Evolutionary conservation across 2,329 filamentous ascomycete species (phyloP).

Genomic region (Epichloe uncinata): DNA sequence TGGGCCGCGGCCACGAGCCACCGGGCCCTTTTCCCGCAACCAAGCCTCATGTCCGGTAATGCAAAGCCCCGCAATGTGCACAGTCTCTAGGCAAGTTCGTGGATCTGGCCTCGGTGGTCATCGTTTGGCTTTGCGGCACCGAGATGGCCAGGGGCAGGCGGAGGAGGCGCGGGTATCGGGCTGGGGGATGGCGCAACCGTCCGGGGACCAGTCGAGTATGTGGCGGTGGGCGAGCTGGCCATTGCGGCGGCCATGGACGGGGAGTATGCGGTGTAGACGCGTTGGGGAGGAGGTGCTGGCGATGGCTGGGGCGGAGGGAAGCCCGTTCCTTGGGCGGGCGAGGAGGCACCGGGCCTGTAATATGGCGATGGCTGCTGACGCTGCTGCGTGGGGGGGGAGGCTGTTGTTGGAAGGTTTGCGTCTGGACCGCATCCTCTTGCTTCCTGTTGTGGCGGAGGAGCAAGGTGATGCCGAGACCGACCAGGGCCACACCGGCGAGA

Average conservation of each 20-base stretch:
- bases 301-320: too few relatives aligned
- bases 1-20: too few relatives aligned
- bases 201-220: too few relatives aligned
- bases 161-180: too few relatives aligned
- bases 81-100: neutral
- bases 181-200: too few relatives aligned
- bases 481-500: neutral
- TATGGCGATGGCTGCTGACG: neutral
- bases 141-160: neutral
- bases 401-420: neutral
- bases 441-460: conserved; percentile 1
- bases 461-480: neutral
- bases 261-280: neutral
- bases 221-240: too few relatives aligned
- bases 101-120: neutral
- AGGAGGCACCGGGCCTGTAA: neutral
- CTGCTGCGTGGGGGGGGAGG: neutral
- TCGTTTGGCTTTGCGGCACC: neutral
- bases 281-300: neutral
- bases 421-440: neutral
- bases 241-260: neutral
- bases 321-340: too few relatives aligned
- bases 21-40: too few relatives aligned
- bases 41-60: too few relatives aligned
- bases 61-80: neutral